These are phyloP conservation scores for Isoetes taiwanensis DNA, from an alignment of 75 land plant genomes.

Conservation along the genomic window DNA sequence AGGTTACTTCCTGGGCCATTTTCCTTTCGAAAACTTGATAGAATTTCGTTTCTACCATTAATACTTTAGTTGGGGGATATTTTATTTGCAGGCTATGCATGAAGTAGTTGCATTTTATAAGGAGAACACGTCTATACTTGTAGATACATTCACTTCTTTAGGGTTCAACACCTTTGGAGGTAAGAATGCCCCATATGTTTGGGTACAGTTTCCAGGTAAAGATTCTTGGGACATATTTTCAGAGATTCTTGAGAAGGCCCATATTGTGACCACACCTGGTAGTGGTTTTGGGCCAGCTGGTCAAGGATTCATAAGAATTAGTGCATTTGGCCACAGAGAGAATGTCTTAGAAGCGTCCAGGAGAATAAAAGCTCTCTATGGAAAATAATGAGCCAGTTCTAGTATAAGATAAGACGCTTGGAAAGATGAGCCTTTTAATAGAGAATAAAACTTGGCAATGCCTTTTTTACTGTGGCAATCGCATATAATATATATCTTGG, in stretches of 20 bases:
- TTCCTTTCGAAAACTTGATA: too few species aligned
- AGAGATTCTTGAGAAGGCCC: constrained; percentile 65
- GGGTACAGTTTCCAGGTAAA: constrained; percentile 78
- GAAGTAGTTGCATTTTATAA: constrained; percentile 55
- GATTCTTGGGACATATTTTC: constrained; percentile 84
- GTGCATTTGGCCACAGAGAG: constrained; percentile 48
- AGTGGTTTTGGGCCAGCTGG: constrained; percentile 81
- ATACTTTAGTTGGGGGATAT: too few species aligned
- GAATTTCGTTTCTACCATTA: too few species aligned
- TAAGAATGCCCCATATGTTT: constrained; percentile 75
- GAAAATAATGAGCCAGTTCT: too few species aligned
- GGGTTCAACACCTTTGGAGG: constrained; percentile 79
- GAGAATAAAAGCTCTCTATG: constrained; percentile 30
- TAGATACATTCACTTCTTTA: constrained; percentile 55
- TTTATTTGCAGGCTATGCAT: constrained; percentile 30
- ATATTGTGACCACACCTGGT: constrained; percentile 63
- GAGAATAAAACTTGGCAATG: too few species aligned
- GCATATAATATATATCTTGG: too few species aligned
- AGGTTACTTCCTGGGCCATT: constrained; percentile 60
- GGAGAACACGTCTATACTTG: constrained; percentile 55
- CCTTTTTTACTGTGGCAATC: too few species aligned
- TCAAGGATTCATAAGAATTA: constrained; percentile 59
- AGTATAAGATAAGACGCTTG: too few species aligned
- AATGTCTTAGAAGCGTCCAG: constrained; percentile 49
- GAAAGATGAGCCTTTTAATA: too few species aligned